Conservation (phyloP, 805 yeast species). For the Sugiyamaella qingdaonensis region DNA sequence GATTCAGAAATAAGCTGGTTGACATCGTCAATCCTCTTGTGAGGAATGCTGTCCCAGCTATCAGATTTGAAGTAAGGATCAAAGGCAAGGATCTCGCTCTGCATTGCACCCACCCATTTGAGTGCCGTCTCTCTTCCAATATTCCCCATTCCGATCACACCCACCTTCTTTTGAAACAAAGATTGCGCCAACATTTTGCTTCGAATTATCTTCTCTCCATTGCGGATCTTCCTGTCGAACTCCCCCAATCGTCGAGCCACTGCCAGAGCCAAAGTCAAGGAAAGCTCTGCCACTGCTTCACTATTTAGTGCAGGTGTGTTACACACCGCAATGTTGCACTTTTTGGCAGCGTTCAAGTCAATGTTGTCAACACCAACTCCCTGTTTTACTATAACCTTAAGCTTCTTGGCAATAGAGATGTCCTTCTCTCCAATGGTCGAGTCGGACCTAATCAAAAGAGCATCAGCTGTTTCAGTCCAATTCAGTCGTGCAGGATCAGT, state of each 20-base stretch:
- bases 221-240: slow-evolving; percentile 8
- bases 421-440: slow-evolving; percentile 7
- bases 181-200: slow-evolving; percentile 12
- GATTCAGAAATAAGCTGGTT: slow-evolving; percentile 9
- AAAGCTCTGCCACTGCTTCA: slow-evolving; percentile 12
- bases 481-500: slow-evolving; percentile 1
- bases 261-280: slow-evolving; percentile 5
- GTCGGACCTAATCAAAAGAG: slow-evolving; percentile 5
- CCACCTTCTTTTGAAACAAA: slow-evolving; percentile 7
- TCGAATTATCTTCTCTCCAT: slow-evolving; percentile 8
- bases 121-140: slow-evolving; percentile 11
- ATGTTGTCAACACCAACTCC: slow-evolving; percentile 12
- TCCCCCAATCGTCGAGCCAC: slow-evolving; percentile 7
- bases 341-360: slow-evolving; percentile 9
- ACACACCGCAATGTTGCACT: slow-evolving; percentile 4
- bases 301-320: slow-evolving; percentile 11
- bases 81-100: slow-evolving; percentile 8
- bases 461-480: slow-evolving; percentile 6
- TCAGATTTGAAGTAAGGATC: slow-evolving; percentile 9
- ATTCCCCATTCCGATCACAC: slow-evolving; percentile 11
- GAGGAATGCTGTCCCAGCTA: slow-evolving; percentile 2
- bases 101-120: slow-evolving; percentile 13
- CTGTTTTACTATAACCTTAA: slow-evolving; percentile 9
- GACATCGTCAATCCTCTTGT: slow-evolving; percentile 5
- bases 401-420: background rate